phyloP scores from a whole-genome alignment of 768 basidiomycete genomes.

The Kondoa malvinella region DNA sequence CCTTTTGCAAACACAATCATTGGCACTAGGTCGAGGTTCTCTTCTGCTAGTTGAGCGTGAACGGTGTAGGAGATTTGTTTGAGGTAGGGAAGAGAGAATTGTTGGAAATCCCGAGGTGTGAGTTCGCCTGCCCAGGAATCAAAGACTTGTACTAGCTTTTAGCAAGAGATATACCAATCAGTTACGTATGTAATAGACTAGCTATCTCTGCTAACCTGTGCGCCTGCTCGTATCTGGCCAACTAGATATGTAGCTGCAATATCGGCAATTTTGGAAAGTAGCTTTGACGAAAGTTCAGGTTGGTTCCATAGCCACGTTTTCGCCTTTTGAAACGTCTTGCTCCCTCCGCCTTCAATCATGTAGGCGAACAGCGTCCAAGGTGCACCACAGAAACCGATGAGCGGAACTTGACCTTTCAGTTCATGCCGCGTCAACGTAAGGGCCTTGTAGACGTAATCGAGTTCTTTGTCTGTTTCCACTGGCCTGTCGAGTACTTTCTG shows the following conservation, averaged over 20 bases:
- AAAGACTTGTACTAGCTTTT: slow-evolving; percentile 82
- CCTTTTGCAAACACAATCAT: slow-evolving; percentile 93
- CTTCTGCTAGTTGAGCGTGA: slow-evolving; percentile 42
- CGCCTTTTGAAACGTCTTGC: slow-evolving; percentile 71
- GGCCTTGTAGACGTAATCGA: slow-evolving; percentile 83
- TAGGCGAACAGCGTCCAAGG: slow-evolving; percentile 98
- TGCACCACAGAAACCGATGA: slow-evolving; percentile 93
- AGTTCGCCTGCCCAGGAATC: slow-evolving; percentile 93
- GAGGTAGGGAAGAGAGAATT: slow-evolving; percentile 68
- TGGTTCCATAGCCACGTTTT: slow-evolving; percentile 91
- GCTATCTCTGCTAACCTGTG: slow-evolving; percentile 48
- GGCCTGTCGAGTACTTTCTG: slow-evolving; percentile 51
- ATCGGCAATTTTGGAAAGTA: slow-evolving; percentile 64
- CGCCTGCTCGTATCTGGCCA: slow-evolving; percentile 84
- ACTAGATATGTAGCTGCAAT: slow-evolving; percentile 79
- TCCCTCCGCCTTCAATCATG: slow-evolving; percentile 94
- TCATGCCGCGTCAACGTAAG: slow-evolving; percentile 66
- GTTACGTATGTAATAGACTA: not conserved
- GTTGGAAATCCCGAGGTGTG: slow-evolving; percentile 64
- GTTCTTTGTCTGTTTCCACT: slow-evolving; percentile 51
- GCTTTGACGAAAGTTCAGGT: slow-evolving; percentile 60
- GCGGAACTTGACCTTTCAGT: slow-evolving; percentile 71
- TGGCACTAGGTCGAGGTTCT: slow-evolving; percentile 43
- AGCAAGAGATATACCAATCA: not conserved
- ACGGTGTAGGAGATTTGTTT: slow-evolving; percentile 56